phyloP scores from a whole-genome alignment of 345 rosid genomes.

The Angophora floribunda region DNA sequence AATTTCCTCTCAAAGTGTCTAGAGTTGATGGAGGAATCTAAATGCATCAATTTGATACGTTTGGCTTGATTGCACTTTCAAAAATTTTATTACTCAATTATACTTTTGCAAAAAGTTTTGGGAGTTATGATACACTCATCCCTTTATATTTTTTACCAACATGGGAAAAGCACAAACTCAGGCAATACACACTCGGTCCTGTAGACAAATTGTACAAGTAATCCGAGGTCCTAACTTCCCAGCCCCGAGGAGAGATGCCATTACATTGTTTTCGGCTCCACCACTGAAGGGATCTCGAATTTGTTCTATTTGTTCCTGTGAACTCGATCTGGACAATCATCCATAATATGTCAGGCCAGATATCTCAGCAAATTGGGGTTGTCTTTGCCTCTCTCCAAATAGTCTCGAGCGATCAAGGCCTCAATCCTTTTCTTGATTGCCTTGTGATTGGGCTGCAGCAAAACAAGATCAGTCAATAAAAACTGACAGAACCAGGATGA shows the following conservation, averaged over 20 bases:
- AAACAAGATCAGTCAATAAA: neutral
- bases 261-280: neutral
- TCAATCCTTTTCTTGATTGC: constrained; percentile 95
- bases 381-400: constrained; percentile 84
- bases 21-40: no score
- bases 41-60: no score
- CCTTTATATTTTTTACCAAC: neutral
- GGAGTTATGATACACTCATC: no score
- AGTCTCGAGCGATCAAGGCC: constrained; percentile 81
- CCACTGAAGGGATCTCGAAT: neutral
- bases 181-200: neutral
- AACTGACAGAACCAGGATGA: neutral
- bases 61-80: no score
- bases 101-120: no score
- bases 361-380: constrained; percentile 61
- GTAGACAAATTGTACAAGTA: neutral
- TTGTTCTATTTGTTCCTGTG: neutral
- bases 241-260: neutral
- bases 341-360: constrained; percentile 27
- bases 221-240: neutral
- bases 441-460: constrained; percentile 83
- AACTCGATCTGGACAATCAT: neutral
- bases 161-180: neutral
- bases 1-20: no score
- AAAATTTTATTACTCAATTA: no score